phyloP scores from a whole-genome alignment of 768 basidiomycete genomes.

The Crepidotus variabilis region DNA sequence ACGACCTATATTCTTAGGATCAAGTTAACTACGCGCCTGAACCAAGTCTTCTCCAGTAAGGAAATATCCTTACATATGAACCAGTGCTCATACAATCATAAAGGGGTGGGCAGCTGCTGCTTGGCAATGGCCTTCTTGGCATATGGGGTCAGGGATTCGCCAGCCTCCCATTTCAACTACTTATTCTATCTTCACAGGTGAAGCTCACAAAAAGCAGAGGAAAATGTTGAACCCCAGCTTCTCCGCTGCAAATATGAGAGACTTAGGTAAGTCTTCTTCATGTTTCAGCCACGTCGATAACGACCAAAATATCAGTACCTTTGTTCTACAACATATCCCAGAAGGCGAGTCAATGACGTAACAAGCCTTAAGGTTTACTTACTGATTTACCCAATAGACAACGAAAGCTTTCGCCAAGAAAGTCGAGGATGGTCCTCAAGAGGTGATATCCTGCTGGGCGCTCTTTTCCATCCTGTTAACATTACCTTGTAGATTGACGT shows the following conservation, averaged over 20 bases:
- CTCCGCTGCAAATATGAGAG: slow-evolving; percentile 35
- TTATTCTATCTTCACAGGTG: slow-evolving; percentile 23
- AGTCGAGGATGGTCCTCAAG: slow-evolving; percentile 25
- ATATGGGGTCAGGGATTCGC: neutral
- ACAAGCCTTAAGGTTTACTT: neutral
- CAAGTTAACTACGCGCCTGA: slow-evolving; percentile 8
- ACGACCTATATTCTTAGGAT: neutral
- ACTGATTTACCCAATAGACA: slow-evolving; percentile 17
- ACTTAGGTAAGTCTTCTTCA: slow-evolving; percentile 17
- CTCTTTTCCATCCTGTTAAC: no score
- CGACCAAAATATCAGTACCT: slow-evolving; percentile 22
- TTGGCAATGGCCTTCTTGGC: neutral
- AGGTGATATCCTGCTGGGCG: no score
- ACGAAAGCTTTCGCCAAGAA: slow-evolving; percentile 21
- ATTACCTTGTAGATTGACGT: no score
- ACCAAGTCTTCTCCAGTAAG: no score
- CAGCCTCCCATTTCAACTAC: neutral
- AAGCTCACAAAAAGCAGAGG: slow-evolving; percentile 37
- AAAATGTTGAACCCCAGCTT: slow-evolving; percentile 45
- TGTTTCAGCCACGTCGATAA: neutral
- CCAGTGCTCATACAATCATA: no score
- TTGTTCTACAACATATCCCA: slow-evolving; percentile 29
- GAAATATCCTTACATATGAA: no score
- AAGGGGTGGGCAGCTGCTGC: no score
- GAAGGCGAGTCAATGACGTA: slow-evolving; percentile 17